phyloP scores from a whole-genome alignment of 257 asterid genomes.

The Nemophila menziesii region DNA sequence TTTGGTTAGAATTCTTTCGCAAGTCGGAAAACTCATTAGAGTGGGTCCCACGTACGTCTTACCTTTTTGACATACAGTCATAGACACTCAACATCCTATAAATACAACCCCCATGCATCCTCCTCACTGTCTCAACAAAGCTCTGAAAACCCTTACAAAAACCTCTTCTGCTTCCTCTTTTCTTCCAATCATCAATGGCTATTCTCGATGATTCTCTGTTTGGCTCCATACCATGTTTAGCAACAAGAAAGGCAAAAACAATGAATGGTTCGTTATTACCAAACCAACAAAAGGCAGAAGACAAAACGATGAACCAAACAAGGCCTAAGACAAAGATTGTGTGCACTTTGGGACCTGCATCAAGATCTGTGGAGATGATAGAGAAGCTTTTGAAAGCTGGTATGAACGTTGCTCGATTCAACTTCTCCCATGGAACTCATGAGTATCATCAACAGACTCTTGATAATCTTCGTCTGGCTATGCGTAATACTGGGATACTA shows the following conservation, averaged over 20 bases:
- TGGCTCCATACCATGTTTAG: background rate
- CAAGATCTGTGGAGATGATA: conserved; percentile 16
- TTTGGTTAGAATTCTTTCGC: no score
- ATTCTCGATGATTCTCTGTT: conserved; percentile 1
- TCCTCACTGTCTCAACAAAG: no score
- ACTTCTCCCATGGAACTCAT: conserved; percentile 24
- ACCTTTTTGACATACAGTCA: no score
- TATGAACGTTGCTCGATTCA: conserved; percentile 24
- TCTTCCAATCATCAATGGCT: no score
- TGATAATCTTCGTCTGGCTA: conserved; percentile 17
- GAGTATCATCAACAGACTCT: conserved; percentile 22
- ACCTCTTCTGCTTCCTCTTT: no score
- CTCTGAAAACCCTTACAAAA: no score
- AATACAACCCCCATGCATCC: no score
- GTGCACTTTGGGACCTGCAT: conserved; percentile 20
- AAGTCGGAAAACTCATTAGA: no score
- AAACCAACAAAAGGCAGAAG: background rate
- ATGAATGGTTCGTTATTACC: background rate
- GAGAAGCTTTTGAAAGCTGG: conserved; percentile 18
- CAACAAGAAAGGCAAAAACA: background rate
- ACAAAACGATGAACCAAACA: background rate
- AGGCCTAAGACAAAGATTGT: conserved; percentile 21
- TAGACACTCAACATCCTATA: no score
- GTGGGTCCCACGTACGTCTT: no score
- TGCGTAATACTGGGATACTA: conserved; percentile 13